Percentiles rank a stretch among this genome's conserved stretches.
Conservation (phyloP, 352 stramenopile species). For the Phytophthora podocarpi region DNA sequence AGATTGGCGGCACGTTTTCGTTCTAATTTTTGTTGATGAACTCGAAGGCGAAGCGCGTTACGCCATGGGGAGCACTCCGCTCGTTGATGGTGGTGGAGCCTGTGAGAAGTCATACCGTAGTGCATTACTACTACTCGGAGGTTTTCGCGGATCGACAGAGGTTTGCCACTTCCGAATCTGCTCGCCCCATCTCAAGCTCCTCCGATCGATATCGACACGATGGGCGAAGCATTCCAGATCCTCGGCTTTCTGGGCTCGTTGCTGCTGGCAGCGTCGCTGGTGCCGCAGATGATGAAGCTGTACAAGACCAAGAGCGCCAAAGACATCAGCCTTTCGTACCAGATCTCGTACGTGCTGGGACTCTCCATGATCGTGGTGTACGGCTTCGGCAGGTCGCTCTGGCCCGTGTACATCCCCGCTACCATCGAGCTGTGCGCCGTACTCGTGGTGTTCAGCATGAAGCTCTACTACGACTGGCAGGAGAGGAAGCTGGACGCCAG, state of each 20-base stretch:
- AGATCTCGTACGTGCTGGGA: constrained; percentile 48
- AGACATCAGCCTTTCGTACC: constrained; percentile 54
- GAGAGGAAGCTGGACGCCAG: constrained; percentile 12
- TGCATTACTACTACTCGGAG: background rate
- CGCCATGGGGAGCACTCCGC: too few relatives aligned
- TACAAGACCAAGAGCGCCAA: constrained; percentile 61
- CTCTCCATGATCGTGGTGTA: constrained; percentile 49
- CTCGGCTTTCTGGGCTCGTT: constrained; percentile 53
- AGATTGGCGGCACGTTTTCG: too few relatives aligned
- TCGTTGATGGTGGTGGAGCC: too few relatives aligned
- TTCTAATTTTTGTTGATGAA: background rate
- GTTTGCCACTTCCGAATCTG: constrained; percentile 16
- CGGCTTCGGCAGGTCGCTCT: constrained; percentile 50
- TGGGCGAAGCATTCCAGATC: constrained; percentile 44
- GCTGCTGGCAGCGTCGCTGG: constrained; percentile 44
- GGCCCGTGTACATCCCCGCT: constrained; percentile 61
- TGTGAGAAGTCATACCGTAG: background rate
- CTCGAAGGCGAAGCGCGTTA: constrained; percentile 1
- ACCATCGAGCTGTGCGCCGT: constrained; percentile 46
- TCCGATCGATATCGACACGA: constrained; percentile 2
- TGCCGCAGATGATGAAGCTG: constrained; percentile 55
- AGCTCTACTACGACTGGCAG: constrained; percentile 46
- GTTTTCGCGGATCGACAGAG: constrained; percentile 5
- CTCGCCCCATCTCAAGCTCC: constrained; percentile 7
- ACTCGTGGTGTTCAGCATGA: constrained; percentile 48